Base-by-base conservation (phyloP, 768 basidiomycete genomes). In the Lactifluus rugatus region DNA sequence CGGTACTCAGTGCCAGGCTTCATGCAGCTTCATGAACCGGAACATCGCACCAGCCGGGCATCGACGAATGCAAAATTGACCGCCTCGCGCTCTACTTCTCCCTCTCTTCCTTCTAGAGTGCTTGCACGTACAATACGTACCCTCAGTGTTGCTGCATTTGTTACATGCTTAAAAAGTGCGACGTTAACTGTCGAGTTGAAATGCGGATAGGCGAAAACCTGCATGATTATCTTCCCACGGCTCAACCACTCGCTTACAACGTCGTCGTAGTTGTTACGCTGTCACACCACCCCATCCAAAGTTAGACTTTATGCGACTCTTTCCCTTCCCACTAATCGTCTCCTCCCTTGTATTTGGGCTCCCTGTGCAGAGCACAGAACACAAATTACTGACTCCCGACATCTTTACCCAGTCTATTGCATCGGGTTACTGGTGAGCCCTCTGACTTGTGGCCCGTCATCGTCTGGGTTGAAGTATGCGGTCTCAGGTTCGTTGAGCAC, bases 21-120 rank as follows among this genome's bases (percentile, higher is more conserved):
- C 19, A 56, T 25, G n/a, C n/a, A n/a, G n/a, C n/a, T n/a, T n/a
- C n/a, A n/a, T n/a, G n/a, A n/a, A n/a, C n/a, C 28, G n/a, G 49
- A 16, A 32, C 57, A 2, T 23, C 62, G 32, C 62, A 95, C 93
- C 66, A 92, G 79, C 36, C 75, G 76, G 21, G 89, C 91, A 68
- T 97, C 87, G 66, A 98, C 75, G 70, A 97, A 97, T 0, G 89
- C 87, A 72, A 89, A 96, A 66, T 93, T 90, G 64, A 96, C 79
- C n/a, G 80, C 79, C 28, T 81, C 81, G 52, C 90, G 79, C 65
- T 89, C 87, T 14, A 63, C 65, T 26, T 89, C 81, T 19, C 91
- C 90, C 7, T 77, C 76, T 1, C 69, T 70, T 0, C 85, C 87
- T 17, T 74, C 69, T 44, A 81, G 71, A 10, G 76, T 78, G 3